A percentile compares a stretch with the other conserved stretches of the same genome.
Evolutionary conservation across 164 flowering plant species (phyloP).

Genomic region (Tetracentron sinense): DNA sequence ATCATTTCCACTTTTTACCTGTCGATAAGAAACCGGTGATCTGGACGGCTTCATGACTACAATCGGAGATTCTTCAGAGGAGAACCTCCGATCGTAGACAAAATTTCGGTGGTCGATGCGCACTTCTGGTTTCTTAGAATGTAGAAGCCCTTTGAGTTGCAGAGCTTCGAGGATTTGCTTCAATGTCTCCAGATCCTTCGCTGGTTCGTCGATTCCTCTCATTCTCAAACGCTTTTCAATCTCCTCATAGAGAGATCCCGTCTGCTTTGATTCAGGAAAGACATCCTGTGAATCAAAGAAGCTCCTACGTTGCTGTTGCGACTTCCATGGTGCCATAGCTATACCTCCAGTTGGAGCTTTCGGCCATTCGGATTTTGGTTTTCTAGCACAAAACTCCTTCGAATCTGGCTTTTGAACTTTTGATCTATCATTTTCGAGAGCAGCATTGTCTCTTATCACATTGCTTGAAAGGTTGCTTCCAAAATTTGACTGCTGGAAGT

Average conservation of each 20-base stretch:
- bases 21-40: slow-evolving; percentile 21
- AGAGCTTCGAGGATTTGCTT: slow-evolving; percentile 89
- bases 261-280: slow-evolving; percentile 75
- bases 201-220: slow-evolving; percentile 79
- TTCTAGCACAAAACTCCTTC: slow-evolving; percentile 12
- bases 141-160: slow-evolving; percentile 87
- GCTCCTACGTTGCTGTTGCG: slow-evolving; percentile 48
- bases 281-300: slow-evolving; percentile 71
- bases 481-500: slow-evolving; percentile 19
- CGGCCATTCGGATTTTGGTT: slow-evolving; percentile 17
- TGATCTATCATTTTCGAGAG: slow-evolving; percentile 11
- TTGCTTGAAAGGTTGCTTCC: slow-evolving; percentile 14
- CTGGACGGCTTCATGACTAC: slow-evolving; percentile 58
- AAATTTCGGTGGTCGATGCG: slow-evolving; percentile 34
- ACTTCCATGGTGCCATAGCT: slow-evolving; percentile 13
- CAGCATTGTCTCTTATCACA: slow-evolving; percentile 13
- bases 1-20: slow-evolving; percentile 23
- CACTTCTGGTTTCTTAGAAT: slow-evolving; percentile 32
- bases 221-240: slow-evolving; percentile 62
- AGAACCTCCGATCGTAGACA: slow-evolving; percentile 38
- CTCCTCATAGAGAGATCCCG: slow-evolving; percentile 55
- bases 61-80: slow-evolving; percentile 46
- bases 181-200: slow-evolving; percentile 74
- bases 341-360: slow-evolving; percentile 26
- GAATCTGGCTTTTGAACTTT: slow-evolving; percentile 15